A percentile compares a stretch with the other conserved stretches of the same genome.
Evolutionary conservation across 2,329 filamentous ascomycete species (phyloP).

Genomic region (Exophiala calicioides): DNA sequence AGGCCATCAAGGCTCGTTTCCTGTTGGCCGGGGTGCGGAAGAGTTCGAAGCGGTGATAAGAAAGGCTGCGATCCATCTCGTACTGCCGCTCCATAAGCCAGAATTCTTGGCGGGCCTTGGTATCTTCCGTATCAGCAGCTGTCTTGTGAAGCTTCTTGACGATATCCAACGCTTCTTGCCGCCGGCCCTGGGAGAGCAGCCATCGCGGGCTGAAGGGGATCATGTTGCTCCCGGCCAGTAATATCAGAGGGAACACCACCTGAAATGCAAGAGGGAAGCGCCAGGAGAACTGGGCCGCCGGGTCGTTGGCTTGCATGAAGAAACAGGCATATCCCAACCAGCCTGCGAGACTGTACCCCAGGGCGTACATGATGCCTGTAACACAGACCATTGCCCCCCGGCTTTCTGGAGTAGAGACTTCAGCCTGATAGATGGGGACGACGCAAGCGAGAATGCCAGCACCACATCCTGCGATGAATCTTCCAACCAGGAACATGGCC

Average conservation of each 20-base stretch:
- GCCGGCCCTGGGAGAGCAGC: constrained; percentile 41
- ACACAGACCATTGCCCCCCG: constrained; percentile 29
- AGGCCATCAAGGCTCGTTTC: constrained; percentile 43
- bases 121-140: constrained; percentile 38
- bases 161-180: constrained; percentile 38
- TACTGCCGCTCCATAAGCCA: constrained; percentile 48
- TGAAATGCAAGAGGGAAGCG: constrained; percentile 39
- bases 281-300: constrained; percentile 35
- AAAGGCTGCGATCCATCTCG: constrained; percentile 38
- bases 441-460: constrained; percentile 47
- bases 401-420: constrained; percentile 29
- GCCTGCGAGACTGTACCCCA: constrained; percentile 29
- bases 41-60: constrained; percentile 40
- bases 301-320: constrained; percentile 52
- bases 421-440: constrained; percentile 27
- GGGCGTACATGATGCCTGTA: constrained; percentile 25
- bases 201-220: constrained; percentile 39
- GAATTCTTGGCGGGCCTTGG: constrained; percentile 44
- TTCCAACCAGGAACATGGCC: constrained; percentile 26
- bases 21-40: constrained; percentile 46
- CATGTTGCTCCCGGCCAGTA: constrained; percentile 34
- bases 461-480: constrained; percentile 45
- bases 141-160: constrained; percentile 38
- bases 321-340: constrained; percentile 30
- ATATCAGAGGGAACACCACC: constrained; percentile 35